These are phyloP conservation scores for Diddensiella transvaalensis DNA, from an alignment of 805 yeast species.

Conservation along the genomic window DNA sequence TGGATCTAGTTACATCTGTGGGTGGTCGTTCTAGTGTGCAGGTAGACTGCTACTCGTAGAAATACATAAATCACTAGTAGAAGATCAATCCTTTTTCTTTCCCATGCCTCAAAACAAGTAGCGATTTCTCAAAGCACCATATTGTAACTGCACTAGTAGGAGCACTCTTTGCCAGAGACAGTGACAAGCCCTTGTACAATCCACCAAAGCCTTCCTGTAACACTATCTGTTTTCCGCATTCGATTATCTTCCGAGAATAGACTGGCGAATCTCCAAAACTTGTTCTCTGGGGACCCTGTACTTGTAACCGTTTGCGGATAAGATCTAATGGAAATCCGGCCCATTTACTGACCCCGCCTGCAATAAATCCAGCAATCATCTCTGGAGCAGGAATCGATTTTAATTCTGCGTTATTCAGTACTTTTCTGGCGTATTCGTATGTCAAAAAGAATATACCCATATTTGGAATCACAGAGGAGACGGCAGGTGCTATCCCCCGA, in stretches of 20 bases:
- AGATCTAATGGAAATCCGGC: slow-evolving; percentile 84
- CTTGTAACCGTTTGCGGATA: slow-evolving; percentile 71
- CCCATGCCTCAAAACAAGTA: slow-evolving; percentile 12
- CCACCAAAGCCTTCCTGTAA: slow-evolving; percentile 60
- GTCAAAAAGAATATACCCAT: slow-evolving; percentile 74
- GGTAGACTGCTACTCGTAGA: background rate
- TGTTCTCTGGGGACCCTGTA: slow-evolving; percentile 40
- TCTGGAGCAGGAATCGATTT: slow-evolving; percentile 34
- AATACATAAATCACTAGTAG: slow-evolving; percentile 4
- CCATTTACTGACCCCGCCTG: slow-evolving; percentile 73
- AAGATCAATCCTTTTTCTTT: slow-evolving; percentile 3
- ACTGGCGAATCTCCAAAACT: slow-evolving; percentile 23
- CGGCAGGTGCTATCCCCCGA: slow-evolving; percentile 46
- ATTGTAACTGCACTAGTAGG: slow-evolving; percentile 65
- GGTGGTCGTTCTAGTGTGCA: slow-evolving; percentile 19
- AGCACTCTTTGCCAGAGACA: slow-evolving; percentile 72
- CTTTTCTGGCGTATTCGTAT: slow-evolving; percentile 50
- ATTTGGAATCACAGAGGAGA: slow-evolving; percentile 62
- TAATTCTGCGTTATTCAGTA: slow-evolving; percentile 16
- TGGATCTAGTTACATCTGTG: slow-evolving; percentile 14
- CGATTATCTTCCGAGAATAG: slow-evolving; percentile 26
- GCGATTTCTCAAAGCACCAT: slow-evolving; percentile 52
- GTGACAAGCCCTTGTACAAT: slow-evolving; percentile 68
- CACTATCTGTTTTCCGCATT: slow-evolving; percentile 40
- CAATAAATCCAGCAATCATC: slow-evolving; percentile 63